These are phyloP conservation scores for Petunia axillaris DNA, from an alignment of 257 asterid species.

Conservation along the genomic window DNA sequence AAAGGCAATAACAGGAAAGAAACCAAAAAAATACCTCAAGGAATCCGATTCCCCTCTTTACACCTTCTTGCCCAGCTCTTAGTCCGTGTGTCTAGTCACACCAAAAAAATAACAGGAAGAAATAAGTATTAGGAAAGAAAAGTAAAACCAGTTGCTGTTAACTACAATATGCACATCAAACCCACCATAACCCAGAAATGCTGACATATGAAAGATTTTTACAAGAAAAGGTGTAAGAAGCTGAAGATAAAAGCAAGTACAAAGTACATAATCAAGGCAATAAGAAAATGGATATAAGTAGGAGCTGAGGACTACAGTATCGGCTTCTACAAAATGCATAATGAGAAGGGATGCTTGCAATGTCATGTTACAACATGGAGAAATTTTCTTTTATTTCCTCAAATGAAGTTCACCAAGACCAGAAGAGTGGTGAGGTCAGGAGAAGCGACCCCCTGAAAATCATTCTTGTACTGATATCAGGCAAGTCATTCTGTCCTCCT, in stretches of 20 bases:
- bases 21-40: constrained; percentile 60
- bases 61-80: constrained; percentile 76
- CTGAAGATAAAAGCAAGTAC: not conserved
- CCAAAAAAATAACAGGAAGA: constrained; percentile 5
- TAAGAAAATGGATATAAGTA: not conserved
- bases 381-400: not conserved
- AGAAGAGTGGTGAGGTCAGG: not conserved
- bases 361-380: not conserved
- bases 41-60: constrained; percentile 77
- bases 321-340: not conserved
- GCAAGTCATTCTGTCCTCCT: constrained; percentile 12
- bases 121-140: constrained; percentile 4
- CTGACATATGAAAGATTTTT: not conserved
- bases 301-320: not conserved
- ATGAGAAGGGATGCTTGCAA: constrained; percentile 9
- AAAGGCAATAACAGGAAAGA: not conserved
- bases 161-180: not conserved
- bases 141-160: not conserved
- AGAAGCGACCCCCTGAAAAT: not conserved
- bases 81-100: constrained; percentile 85
- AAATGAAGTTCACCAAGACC: not conserved
- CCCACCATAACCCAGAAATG: not conserved
- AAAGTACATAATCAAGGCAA: not conserved
- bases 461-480: not conserved
- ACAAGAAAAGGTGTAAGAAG: not conserved